Evolutionary conservation across 140 eudicot species (phyloP).

Genomic region (Oenanthe javanica): DNA sequence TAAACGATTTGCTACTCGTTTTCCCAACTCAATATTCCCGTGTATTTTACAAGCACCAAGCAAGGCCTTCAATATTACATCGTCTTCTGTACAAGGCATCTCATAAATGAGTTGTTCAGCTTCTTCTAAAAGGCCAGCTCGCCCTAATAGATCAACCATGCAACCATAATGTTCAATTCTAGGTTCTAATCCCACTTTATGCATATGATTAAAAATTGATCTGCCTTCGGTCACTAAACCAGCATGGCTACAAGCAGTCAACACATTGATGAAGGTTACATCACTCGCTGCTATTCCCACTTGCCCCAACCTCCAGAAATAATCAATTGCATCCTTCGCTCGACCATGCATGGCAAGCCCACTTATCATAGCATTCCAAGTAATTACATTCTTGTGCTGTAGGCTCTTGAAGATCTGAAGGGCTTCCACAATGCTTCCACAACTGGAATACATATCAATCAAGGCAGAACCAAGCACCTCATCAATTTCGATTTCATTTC

Average conservation of each 20-base stretch:
- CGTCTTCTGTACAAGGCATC: slow-evolving; percentile 41
- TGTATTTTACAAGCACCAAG: slow-evolving; percentile 55
- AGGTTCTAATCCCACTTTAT: slow-evolving; percentile 24
- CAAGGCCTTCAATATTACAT: slow-evolving; percentile 40
- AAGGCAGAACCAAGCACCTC: slow-evolving; percentile 39
- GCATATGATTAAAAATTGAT: slow-evolving; percentile 33
- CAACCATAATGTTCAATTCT: slow-evolving; percentile 49
- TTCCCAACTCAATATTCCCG: slow-evolving; percentile 35
- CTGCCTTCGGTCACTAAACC: slow-evolving; percentile 45
- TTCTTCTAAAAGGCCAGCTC: slow-evolving; percentile 42
- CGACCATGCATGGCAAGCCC: slow-evolving; percentile 47
- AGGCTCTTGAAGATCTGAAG: slow-evolving; percentile 28
- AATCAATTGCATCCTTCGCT: slow-evolving; percentile 27
- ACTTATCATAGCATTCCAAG: slow-evolving; percentile 46
- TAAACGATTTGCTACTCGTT: slow-evolving; percentile 27
- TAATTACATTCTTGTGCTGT: slow-evolving; percentile 28
- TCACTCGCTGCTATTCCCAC: slow-evolving; percentile 28
- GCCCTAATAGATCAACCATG: slow-evolving; percentile 51
- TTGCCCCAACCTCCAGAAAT: slow-evolving; percentile 26
- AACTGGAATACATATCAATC: slow-evolving; percentile 45
- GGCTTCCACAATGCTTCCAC: slow-evolving; percentile 43
- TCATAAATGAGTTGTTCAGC: slow-evolving; percentile 33
- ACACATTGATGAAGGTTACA: slow-evolving; percentile 36
- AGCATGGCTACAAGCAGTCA: slow-evolving; percentile 45
- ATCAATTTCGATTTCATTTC: slow-evolving; percentile 22